Evolutionary conservation across 2,329 filamentous ascomycete species (phyloP).

Genomic region (Venturia carpophila): DNA sequence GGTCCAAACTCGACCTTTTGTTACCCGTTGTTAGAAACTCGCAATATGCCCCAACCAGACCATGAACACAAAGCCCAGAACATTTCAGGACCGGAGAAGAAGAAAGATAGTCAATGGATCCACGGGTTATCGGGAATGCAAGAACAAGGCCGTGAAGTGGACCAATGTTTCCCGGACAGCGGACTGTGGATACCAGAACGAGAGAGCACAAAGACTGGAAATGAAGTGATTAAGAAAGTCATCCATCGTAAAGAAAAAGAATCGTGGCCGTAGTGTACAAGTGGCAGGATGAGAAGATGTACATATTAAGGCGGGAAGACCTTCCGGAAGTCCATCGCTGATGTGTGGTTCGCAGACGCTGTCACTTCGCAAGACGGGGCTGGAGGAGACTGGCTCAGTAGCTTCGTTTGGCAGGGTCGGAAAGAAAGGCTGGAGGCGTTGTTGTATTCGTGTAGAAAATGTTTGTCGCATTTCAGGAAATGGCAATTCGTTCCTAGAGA

Average conservation of each 20-base stretch:
- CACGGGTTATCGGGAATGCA: neutral
- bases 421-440: neutral
- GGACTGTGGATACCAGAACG: neutral
- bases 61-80: neutral
- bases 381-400: neutral
- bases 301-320: neutral
- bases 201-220: constrained; percentile 6
- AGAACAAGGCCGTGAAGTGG: neutral
- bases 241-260: neutral
- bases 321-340: neutral
- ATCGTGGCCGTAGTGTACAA: constrained; percentile 1
- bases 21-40: neutral
- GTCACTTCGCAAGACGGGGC: neutral
- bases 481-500: neutral
- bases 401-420: neutral
- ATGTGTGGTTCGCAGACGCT: neutral
- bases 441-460: neutral
- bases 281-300: neutral
- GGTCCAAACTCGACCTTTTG: neutral
- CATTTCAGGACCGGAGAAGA: neutral
- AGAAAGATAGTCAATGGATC: neutral
- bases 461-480: neutral
- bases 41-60: neutral
- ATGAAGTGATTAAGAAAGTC: constrained; percentile 8
- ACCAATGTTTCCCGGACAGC: neutral